Base-by-base conservation (phyloP, 805 yeast species). In the Kodamaea lidongshanica region DNA sequence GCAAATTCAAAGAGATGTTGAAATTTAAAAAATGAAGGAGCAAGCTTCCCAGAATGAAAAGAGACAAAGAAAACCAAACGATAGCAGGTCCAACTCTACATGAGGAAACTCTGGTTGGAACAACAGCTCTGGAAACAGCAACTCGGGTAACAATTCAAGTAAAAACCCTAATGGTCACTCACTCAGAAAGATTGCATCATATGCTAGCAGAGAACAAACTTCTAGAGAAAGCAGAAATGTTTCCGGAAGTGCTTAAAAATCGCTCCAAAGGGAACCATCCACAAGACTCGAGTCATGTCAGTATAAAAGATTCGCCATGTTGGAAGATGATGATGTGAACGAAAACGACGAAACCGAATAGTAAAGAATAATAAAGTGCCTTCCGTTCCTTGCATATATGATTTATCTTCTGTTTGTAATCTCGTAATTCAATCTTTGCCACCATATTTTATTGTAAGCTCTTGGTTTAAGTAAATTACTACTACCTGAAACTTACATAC, bases 1-100 rank as follows among this genome's bases (percentile, higher is more conserved):
- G 29, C 86, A 88, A 58, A 85, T 89, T 48, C 96, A 88, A 54
- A 77, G 74, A 39, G 96, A 85, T 48, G 94, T 87, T 26, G 81
- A 74, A 46, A 53, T 65, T 41, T 65, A 72, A 58, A 62, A 69
- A 57, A 50, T 70, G 46, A 69, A 69, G 55, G 72, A 75, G 41
- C 69, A 72, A 51, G 61, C 70, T 56, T 73, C 81, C 41, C 61
- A 67, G 42, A 56, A 61, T 34, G 64, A 68, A 48, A 65, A 68
- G 57, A 55, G 53, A 42, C 50, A 56, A 43, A 56, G 65, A 47
- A 58, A 58, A 54, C 50, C 52, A 40, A 50, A 43, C 32, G 77
- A 72, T 30, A 65, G 76, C 17, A 70, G 79, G 60, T 61, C 71
- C 7, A 65, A 65, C 54, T 72, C 68, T 23, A 60, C 58, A 28